Base-by-base conservation (phyloP, 2,329 filamentous ascomycete species). In the Rhynchosporium secalis region DNA sequence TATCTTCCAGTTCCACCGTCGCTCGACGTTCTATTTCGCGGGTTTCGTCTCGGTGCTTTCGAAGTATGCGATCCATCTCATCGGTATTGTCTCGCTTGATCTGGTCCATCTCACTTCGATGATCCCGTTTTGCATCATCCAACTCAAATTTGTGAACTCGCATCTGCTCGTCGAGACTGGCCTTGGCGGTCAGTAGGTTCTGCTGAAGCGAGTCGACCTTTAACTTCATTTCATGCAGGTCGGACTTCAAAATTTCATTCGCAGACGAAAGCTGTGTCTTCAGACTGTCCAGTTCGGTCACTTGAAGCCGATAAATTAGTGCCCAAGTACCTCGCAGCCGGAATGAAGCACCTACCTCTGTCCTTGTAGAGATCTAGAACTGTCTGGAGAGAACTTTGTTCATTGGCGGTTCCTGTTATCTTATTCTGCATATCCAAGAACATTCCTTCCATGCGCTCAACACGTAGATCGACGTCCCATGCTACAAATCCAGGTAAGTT, bases 401-500 rank as follows among this genome's bases (percentile, higher is more conserved):
- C 87, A 46, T 82, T 83, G 10, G 88, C 82, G 28, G 89, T 87
- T 38, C 83, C 82, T 62, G 86, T 86, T 72, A 97, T 86, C 66
- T 89, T 87, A 62, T 88, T 82, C 71, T 89, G 88, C 65, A 98
- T 80, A 63, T 83, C 80, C 54, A 83, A 82, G 72, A 92, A 92
- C 71, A 94, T 82, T 20, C 81, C 80, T 70, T 96, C 91, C 77
- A 97, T 88, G 63, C 86, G 83, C 66, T 87, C 86, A 68, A 97
- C 83, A 67, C 88, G 86, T 65, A 85, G 85, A 70, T 92, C 88
- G 68, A 92, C 86, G 74, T 97, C 92, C 83, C 89, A 94, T 71
- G 84, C 89, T 91, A 83, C 66, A 76, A 80, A 84, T 40, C 74
- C 76, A 70, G 79, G 81, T 68, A 83, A 78, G 82, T 91, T 88